Percentiles rank a stretch among this genome's conserved stretches.
Conservation (phyloP, 768 basidiomycete genomes). For the Amylocystis lapponica region DNA sequence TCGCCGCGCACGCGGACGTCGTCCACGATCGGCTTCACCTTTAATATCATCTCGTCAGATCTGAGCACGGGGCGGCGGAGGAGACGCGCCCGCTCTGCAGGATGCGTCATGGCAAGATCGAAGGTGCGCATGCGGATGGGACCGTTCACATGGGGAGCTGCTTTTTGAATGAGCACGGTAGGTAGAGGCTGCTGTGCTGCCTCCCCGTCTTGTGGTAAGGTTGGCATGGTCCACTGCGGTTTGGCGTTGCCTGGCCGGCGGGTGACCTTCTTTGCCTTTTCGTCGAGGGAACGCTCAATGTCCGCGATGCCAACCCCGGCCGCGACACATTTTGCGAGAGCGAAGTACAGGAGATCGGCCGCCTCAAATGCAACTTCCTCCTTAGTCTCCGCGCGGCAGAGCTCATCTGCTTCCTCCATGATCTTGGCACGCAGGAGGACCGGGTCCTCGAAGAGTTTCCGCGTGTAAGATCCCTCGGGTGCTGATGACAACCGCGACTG, state of each 20-base stretch:
- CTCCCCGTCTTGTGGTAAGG: no score
- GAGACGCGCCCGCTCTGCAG: constrained; percentile 56
- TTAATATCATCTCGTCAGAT: constrained; percentile 83
- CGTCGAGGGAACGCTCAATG: constrained; percentile 78
- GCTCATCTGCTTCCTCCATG: constrained; percentile 96
- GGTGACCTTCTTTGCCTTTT: constrained; percentile 81
- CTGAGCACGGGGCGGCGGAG: constrained; percentile 88
- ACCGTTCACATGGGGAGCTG: constrained; percentile 26
- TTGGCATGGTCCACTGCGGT: constrained; percentile 54
- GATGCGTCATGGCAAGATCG: constrained; percentile 43
- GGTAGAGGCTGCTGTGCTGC: constrained; percentile 16
- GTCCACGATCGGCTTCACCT: constrained; percentile 92
- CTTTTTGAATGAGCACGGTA: constrained; percentile 11
- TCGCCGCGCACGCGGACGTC: constrained; percentile 83
- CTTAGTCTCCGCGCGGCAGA: constrained; percentile 74
- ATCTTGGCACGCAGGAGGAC: constrained; percentile 88
- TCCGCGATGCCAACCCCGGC: constrained; percentile 79
- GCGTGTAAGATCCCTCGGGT: constrained; percentile 90
- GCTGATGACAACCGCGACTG: constrained; percentile 65
- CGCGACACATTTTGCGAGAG: constrained; percentile 76
- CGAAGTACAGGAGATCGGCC: constrained; percentile 92
- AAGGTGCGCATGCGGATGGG: constrained; percentile 77
- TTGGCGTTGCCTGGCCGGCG: constrained; percentile 91
- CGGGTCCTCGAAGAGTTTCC: constrained; percentile 75
- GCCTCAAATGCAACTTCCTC: constrained; percentile 92